Base-by-base conservation (phyloP, 2,329 filamentous ascomycete genomes). In the Trichoderma hamatum region DNA sequence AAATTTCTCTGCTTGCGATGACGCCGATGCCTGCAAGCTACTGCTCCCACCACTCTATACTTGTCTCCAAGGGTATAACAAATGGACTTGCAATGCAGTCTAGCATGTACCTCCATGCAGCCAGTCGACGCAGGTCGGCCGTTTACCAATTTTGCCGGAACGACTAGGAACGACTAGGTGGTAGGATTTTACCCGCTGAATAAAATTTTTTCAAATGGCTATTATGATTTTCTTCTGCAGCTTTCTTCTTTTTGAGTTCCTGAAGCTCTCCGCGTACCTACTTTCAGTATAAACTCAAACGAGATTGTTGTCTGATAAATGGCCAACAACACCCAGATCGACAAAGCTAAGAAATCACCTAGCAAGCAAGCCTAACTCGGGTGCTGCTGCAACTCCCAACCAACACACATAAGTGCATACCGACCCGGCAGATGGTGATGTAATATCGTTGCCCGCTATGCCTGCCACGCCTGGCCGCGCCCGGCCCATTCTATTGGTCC, bases 1-100 rank as follows among this genome's bases (percentile, higher is more conserved):
- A 65, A 69, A 63, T 59, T 54, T 46, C 52, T 65, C 24, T 69
- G 32, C 54, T 62, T 66, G 55, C 43, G 49, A 69, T 68, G 64
- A 36, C 64, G 61, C 43, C 46, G 30, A 39, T 46, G 28, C 49
- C 61, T 64, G 61, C 61, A 64, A 24, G 61, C 61, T 39, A 54
- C 59, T 26, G 59, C 59, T 32, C 43, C 59, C 39, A 28, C 19
- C 30, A 39, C 39, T 7, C 39, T 43, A 14, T 43, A 43, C 36
- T n/a, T 43, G 21, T 43, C 28, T 28, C 61, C 46, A 26, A n/a
- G n/a, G 43, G 26, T 49, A 43, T 24, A 46, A 34, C 30, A 6
- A 5, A 30, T 30, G 30, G 30, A 30, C 30, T 30, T 28, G 34
- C n/a, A 52, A 24, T 52, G 43, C 43, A 51, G 28, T 34, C 59